Conservation (phyloP, 257 asterid genomes). For the Penstemon eatonii region DNA sequence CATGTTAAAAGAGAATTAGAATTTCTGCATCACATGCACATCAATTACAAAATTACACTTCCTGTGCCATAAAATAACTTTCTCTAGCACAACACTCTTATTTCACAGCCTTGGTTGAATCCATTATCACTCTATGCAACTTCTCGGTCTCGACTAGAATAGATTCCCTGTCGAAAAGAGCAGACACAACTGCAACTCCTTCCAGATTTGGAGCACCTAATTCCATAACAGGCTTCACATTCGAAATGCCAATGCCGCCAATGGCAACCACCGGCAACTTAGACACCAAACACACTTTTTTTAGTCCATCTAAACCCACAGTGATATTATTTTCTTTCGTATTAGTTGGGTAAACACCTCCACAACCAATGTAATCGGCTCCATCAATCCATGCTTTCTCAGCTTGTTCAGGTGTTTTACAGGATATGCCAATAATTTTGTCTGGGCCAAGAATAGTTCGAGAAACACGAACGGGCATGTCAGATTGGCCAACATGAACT, state of each 20-base stretch:
- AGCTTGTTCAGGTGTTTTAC: slow-evolving; percentile 90
- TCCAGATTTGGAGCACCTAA: slow-evolving; percentile 52
- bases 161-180: slow-evolving; percentile 81
- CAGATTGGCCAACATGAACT: slow-evolving; percentile 90
- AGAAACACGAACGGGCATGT: slow-evolving; percentile 72
- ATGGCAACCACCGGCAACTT: slow-evolving; percentile 92
- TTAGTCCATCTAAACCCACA: slow-evolving; percentile 77
- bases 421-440: slow-evolving; percentile 83
- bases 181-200: slow-evolving; percentile 95
- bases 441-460: slow-evolving; percentile 85
- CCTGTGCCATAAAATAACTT: neutral
- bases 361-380: slow-evolving; percentile 94
- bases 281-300: slow-evolving; percentile 58
- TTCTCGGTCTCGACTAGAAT: slow-evolving; percentile 50
- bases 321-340: slow-evolving; percentile 74
- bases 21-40: neutral
- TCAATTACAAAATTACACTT: neutral
- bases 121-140: slow-evolving; percentile 42
- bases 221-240: slow-evolving; percentile 60
- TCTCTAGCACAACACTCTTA: neutral
- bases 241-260: slow-evolving; percentile 80
- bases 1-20: too few species aligned
- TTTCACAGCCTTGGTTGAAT: slow-evolving; percentile 27
- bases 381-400: slow-evolving; percentile 75
- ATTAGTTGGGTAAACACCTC: slow-evolving; percentile 85